Evolutionary conservation across 345 rosid species (phyloP).

Genomic region (Firmiana major): DNA sequence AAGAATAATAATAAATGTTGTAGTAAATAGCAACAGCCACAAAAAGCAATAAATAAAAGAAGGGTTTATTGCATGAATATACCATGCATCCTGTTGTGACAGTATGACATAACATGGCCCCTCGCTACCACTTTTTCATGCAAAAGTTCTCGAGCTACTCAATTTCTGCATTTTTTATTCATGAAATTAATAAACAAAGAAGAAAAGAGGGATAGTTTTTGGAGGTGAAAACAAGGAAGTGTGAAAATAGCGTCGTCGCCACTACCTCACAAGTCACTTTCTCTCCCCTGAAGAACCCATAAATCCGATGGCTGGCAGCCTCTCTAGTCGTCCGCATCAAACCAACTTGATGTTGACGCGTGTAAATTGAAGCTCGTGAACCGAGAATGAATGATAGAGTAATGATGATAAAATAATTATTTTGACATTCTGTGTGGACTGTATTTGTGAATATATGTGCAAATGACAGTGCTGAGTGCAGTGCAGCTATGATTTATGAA

Average conservation of each 20-base stretch:
- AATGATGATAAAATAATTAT: slow-evolving; percentile 52
- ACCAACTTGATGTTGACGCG: slow-evolving; percentile 23
- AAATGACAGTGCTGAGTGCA: slow-evolving; percentile 5
- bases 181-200: background rate
- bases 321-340: slow-evolving; percentile 10
- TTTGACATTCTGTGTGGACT: slow-evolving; percentile 34
- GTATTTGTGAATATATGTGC: slow-evolving; percentile 1
- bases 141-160: slow-evolving; percentile 51
- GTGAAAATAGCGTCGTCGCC: slow-evolving; percentile 4
- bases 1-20: background rate
- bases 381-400: slow-evolving; percentile 39
- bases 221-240: slow-evolving; percentile 17
- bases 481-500: slow-evolving; percentile 9
- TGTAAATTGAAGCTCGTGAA: slow-evolving; percentile 16
- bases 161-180: slow-evolving; percentile 25
- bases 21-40: background rate
- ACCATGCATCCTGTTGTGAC: slow-evolving; percentile 22
- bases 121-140: slow-evolving; percentile 32
- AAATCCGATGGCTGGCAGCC: slow-evolving; percentile 38
- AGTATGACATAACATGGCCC: slow-evolving; percentile 20
- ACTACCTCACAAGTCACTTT: background rate
- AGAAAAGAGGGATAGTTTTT: background rate
- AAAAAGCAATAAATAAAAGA: slow-evolving; percentile 9
- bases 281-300: background rate
- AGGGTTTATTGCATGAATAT: slow-evolving; percentile 33